Conservation (phyloP, 1,284 basidiomycete genomes). For the Ustilago nuda region DNA sequence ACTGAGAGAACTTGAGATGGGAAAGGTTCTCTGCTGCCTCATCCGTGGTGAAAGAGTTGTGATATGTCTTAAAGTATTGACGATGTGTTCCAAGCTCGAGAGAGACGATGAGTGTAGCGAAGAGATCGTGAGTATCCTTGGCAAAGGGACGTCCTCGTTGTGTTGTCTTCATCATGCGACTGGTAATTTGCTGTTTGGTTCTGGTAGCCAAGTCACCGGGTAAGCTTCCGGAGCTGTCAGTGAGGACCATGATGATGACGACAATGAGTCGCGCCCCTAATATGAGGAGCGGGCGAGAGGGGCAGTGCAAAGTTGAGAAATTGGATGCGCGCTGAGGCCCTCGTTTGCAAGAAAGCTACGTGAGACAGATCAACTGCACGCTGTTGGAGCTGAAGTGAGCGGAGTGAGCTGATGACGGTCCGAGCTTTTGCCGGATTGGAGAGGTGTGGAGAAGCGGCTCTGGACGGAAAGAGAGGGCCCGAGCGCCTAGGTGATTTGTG, state of each 20-base stretch:
- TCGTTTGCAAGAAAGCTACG: neutral
- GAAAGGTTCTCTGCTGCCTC: conserved; percentile 94
- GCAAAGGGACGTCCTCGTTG: conserved; percentile 59
- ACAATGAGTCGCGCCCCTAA: neutral
- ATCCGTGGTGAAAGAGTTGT: conserved; percentile 95
- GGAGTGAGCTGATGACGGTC: neutral
- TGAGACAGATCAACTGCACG: neutral
- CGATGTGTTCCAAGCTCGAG: conserved; percentile 88
- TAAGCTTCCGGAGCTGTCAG: conserved; percentile 49
- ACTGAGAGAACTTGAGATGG: conserved; percentile 98
- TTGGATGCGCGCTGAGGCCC: neutral
- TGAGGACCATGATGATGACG: conserved; percentile 32
- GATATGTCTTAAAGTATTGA: conserved; percentile 94
- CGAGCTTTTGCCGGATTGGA: conserved; percentile 8
- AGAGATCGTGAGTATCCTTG: conserved; percentile 94
- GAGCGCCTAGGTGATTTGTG: neutral
- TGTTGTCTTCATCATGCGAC: conserved; percentile 67
- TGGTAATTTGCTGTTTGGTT: conserved; percentile 62
- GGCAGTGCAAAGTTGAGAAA: neutral
- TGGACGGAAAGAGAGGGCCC: neutral
- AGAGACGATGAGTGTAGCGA: conserved; percentile 94
- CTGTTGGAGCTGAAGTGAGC: neutral
- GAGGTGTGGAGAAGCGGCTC: neutral
- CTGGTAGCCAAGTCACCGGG: conserved; percentile 49
- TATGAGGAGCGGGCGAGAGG: conserved; percentile 14